Base-by-base conservation (phyloP, 169 alveolate genomes). In the Plasmodium inui region DNA sequence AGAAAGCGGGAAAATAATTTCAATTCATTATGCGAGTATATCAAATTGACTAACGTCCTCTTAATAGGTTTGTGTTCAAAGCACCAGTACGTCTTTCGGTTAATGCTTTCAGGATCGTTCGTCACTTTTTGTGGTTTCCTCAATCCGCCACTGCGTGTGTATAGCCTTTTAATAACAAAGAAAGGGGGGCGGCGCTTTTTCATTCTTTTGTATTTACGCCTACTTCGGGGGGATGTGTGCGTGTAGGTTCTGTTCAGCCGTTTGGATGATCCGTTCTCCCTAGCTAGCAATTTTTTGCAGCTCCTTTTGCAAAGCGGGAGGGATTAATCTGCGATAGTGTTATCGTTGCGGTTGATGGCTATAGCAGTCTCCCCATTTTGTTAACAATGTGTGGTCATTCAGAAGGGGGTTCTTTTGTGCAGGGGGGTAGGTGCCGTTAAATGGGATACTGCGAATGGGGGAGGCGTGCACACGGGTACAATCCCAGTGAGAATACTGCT, bases 31-130 rank as follows among this genome's bases (percentile, higher is more conserved):
- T 90, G 94, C 7, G 94, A 90, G 55, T 34, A 90, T 67, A 90
- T 90, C 76, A 92, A 90, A 76, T 95, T 93, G 19, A 96, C 72
- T 12, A 96, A 92, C 17, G 97, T 96, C 37, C 97, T 93, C 39
- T 96, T 93, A 37, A 85, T 61, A 61, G 95, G 94, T 34, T 93
- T 84, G 74, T 96, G 97, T 44, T 96, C 97, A 50, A 92, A 96
- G 74, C 96, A 95, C 97, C 97, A 96, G 70, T 96, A 96, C 14
- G 95, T 97, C 83, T 94, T 93, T 83, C 95, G 19, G 67, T 96
- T 96, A 39, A 96, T 93, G 55, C 95, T 96, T 74, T 96, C 97
- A 19, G 97, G 97, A 34, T 96, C 96, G 86, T 92, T 96, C 3
- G 97, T 95, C 34, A 95, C 95, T 28, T 90, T 90, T 44, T 92